These are phyloP conservation scores for Aspergillus candidus DNA, from an alignment of 2,329 filamentous ascomycete genomes.

Conservation along the genomic window DNA sequence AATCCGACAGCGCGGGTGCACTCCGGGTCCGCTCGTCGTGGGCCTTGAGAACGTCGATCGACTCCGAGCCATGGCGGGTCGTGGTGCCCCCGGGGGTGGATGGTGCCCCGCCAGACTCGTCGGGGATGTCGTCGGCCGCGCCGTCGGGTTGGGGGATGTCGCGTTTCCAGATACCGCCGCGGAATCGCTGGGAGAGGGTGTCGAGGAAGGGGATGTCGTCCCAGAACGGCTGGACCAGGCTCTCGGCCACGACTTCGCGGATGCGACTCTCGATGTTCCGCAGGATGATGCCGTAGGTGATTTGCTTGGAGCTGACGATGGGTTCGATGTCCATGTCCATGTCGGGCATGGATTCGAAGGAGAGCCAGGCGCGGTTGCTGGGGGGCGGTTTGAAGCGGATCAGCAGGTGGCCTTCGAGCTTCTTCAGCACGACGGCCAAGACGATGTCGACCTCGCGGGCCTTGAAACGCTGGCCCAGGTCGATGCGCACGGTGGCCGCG, in stretches of 20 bases:
- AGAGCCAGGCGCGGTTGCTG: conserved; percentile 93
- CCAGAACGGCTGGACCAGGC: conserved; percentile 88
- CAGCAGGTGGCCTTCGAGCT: conserved; percentile 75
- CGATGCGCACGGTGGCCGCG: conserved; percentile 85
- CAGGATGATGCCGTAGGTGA: conserved; percentile 88
- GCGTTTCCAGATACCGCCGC: conserved; percentile 74
- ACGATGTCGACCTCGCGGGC: conserved; percentile 82
- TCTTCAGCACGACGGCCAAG: conserved; percentile 76
- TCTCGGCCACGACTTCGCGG: conserved; percentile 88
- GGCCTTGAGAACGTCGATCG: conserved; percentile 23
- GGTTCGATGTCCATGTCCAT: conserved; percentile 93
- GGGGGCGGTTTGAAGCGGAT: conserved; percentile 90
- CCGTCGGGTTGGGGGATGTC: conserved; percentile 39
- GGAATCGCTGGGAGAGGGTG: conserved; percentile 68
- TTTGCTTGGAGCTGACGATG: conserved; percentile 89
- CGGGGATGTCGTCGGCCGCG: conserved; percentile 29
- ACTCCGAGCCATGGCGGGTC: conserved; percentile 8
- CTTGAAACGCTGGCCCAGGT: conserved; percentile 83
- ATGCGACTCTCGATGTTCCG: conserved; percentile 92
- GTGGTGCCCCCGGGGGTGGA: conserved; percentile 15
- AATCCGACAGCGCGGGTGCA: conserved; percentile 26
- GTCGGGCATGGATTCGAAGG: conserved; percentile 88
- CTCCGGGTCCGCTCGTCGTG: conserved; percentile 33
- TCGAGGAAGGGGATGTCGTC: conserved; percentile 89
- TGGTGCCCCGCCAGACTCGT: conserved; percentile 25